Evolutionary conservation across 352 stramenopile species (phyloP).

Genomic region (Thraustochytrium sp.): DNA sequence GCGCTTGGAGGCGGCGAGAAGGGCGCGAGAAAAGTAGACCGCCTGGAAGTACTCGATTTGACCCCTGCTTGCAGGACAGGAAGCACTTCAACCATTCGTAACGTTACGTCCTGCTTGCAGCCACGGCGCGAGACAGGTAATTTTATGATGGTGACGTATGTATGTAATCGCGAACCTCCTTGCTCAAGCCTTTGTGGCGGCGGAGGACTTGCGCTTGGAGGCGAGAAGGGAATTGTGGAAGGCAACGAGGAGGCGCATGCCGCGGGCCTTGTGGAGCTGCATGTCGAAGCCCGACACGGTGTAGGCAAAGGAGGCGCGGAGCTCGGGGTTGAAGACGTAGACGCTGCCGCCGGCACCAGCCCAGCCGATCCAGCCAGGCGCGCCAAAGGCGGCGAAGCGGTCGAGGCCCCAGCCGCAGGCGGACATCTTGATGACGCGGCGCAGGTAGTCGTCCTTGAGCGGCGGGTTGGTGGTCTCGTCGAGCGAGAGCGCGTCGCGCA

Average conservation of each 20-base stretch:
- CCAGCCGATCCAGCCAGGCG: slow-evolving; percentile 23
- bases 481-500: background rate
- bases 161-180: too few relatives aligned
- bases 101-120: too few relatives aligned
- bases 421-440: background rate
- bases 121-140: too few relatives aligned
- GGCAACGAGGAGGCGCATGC: background rate
- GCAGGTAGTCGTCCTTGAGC: slow-evolving; percentile 5
- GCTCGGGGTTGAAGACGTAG: slow-evolving; percentile 6
- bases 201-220: background rate
- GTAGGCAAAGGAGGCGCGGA: background rate
- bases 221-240: background rate
- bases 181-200: too few relatives aligned
- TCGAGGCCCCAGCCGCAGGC: slow-evolving; percentile 30
- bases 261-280: slow-evolving; percentile 14
- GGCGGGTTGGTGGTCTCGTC: background rate
- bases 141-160: too few relatives aligned
- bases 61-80: too few relatives aligned
- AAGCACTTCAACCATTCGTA: too few relatives aligned
- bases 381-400: background rate
- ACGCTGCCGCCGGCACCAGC: slow-evolving; percentile 9
- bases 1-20: too few relatives aligned
- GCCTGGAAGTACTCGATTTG: too few relatives aligned
- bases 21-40: too few relatives aligned
- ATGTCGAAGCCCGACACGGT: background rate